These are phyloP conservation scores for Hypoxylon trugodes DNA, from an alignment of 495 filamentous ascomycete species.

Conservation along the genomic window DNA sequence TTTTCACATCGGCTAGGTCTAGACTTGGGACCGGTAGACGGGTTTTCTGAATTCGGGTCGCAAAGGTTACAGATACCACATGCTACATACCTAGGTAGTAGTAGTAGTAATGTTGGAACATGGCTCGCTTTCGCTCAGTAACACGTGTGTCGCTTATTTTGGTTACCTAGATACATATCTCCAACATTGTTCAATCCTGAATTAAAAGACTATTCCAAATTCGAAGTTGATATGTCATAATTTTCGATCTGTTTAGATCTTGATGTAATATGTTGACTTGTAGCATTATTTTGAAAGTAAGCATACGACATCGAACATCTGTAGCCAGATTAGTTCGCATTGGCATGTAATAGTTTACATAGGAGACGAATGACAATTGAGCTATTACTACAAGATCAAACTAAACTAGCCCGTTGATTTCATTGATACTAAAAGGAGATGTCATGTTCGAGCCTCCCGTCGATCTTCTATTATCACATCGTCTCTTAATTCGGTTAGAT, in stretches of 20 bases:
- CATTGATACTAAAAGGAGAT: neutral
- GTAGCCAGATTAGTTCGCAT: neutral
- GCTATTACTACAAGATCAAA: neutral
- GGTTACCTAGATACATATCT: constrained; percentile 13
- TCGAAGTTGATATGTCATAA: neutral
- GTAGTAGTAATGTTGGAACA: constrained; percentile 23
- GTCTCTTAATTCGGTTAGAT: neutral
- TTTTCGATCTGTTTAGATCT: constrained; percentile 6
- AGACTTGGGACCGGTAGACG: constrained; percentile 12
- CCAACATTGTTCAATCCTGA: neutral
- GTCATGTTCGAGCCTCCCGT: constrained; percentile 11
- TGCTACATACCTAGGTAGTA: too few species aligned
- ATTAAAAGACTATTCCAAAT: constrained; percentile 1
- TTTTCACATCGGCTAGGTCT: constrained; percentile 2
- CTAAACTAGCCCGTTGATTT: neutral
- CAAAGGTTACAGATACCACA: constrained; percentile 13
- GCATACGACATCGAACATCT: constrained; percentile 5
- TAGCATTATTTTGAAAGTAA: neutral
- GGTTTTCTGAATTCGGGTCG: constrained; percentile 9
- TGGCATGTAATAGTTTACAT: neutral
- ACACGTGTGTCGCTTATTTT: constrained; percentile 34
- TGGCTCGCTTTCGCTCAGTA: constrained; percentile 22
- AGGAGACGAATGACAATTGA: neutral
- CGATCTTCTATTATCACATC: neutral
- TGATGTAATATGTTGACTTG: constrained; percentile 5